Percentiles rank a stretch among this genome's conserved stretches.
Conservation (phyloP, 768 basidiomycete genomes). For the Tricholoma hemisulphureum region DNA sequence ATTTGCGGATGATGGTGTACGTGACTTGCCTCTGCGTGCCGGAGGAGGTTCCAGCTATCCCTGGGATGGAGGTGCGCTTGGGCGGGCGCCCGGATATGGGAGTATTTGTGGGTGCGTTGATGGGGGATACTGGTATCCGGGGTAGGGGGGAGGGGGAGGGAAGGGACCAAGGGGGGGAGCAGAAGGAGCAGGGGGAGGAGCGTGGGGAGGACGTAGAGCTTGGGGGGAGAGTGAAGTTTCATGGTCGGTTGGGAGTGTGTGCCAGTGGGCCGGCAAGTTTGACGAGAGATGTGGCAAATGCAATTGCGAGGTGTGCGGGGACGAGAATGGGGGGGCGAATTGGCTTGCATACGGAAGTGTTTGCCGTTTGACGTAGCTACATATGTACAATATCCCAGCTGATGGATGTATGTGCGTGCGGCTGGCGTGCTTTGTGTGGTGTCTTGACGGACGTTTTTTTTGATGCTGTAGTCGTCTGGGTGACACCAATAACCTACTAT, state of each 20-base stretch:
- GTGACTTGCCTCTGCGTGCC: constrained; percentile 77
- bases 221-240: no score
- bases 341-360: constrained; percentile 76
- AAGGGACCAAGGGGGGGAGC: constrained; percentile 9
- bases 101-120: constrained; percentile 5
- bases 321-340: constrained; percentile 49
- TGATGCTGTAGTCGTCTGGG: no score
- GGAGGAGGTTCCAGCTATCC: constrained; percentile 61
- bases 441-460: no score
- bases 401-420: no score
- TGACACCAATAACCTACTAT: no score
- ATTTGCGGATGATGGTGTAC: constrained; percentile 70
- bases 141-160: constrained; percentile 7
- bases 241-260: constrained; percentile 72
- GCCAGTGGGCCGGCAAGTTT: constrained; percentile 78
- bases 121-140: constrained; percentile 12
- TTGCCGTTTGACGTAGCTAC: constrained; percentile 42
- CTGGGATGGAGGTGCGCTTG: constrained; percentile 40
- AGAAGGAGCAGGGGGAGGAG: constrained; percentile 14
- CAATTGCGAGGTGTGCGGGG: constrained; percentile 60
- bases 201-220: constrained; percentile 27
- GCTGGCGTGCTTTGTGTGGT: no score
- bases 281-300: constrained; percentile 71
- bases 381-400: no score
- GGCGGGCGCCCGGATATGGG: constrained; percentile 18